Base-by-base conservation (phyloP, 2,329 filamentous ascomycete genomes). In the Aspergillus awamori region DNA sequence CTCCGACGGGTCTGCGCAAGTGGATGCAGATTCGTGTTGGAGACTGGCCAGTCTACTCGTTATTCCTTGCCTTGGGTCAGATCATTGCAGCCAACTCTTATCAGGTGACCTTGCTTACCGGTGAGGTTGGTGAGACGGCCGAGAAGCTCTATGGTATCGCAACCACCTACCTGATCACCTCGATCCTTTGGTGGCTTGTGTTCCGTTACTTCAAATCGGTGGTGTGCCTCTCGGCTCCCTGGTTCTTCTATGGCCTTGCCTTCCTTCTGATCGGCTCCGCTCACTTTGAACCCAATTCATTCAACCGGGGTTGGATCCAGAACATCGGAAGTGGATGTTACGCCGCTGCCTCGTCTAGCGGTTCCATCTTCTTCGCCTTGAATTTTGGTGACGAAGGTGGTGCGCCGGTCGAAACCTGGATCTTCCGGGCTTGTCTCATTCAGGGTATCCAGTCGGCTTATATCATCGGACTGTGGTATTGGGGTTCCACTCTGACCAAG, bases 381-480 rank as follows among this genome's bases (percentile, higher is more conserved):
- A 89, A 89, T 72, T 89, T 88, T 68, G 86, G 86, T 61, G 83
- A 84, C 65, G 85, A 87, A 76, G 84, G 84, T 49, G 86, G 86
- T 53, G 81, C 84, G 3, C 84, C 86, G 5, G 83, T 87, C 43
- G 86, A 84, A 69, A 80, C 84, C 39, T 89, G 86, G 86, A 85
- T 87, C n/a, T 87, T 86, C 74, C 82, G 87, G 57, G 87, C 87
- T 13, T 87, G 86, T 67, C 73, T 86, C 11, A 87, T 89, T 51
- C 86, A 88, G 70, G 87, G 87, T 52, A 86, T 86, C 5, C 87
- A 89, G 68, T 86, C 89, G 69, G 77, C 87, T 62, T 89, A 89
- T 71, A 81, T 87, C 54, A 82, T 86, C 13, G 83, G 80, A 10
- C 80, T 89, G 13, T 89, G 86, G 86, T 88, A 84, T 70, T 89